phyloP scores from a whole-genome alignment of 2,329 filamentous ascomycete genomes.

The Ophiosphaerella korrae region DNA sequence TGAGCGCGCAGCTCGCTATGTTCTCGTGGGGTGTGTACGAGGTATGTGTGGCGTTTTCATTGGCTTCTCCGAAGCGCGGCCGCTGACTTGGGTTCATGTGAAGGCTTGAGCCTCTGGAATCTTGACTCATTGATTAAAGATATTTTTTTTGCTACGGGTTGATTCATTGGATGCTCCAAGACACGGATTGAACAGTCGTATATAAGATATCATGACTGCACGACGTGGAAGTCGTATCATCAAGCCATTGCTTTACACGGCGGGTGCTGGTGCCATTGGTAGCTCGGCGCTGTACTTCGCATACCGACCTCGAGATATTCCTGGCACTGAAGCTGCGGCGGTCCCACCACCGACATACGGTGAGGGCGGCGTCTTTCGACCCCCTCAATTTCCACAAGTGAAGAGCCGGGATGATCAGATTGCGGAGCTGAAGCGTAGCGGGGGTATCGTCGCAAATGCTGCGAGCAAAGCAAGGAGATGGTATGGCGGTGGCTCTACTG shows the following conservation, averaged over 20 bases:
- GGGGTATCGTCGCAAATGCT: slow-evolving; percentile 45
- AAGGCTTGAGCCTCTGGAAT: slow-evolving; percentile 24
- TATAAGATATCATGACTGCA: slow-evolving; percentile 36
- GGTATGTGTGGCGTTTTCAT: slow-evolving; percentile 6
- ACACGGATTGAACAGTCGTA: slow-evolving; percentile 1
- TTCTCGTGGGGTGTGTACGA: slow-evolving; percentile 15
- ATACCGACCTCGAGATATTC: slow-evolving; percentile 74
- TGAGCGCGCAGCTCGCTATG: slow-evolving; percentile 20
- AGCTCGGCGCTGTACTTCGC: slow-evolving; percentile 64
- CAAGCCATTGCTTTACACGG: slow-evolving; percentile 64
- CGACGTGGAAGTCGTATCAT: slow-evolving; percentile 54
- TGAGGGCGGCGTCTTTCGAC: slow-evolving; percentile 69
- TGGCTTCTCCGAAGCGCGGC: slow-evolving; percentile 21
- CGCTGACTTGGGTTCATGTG: slow-evolving; percentile 15
- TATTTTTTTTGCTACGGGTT: no score
- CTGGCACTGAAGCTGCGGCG: slow-evolving; percentile 69
- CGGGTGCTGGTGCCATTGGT: slow-evolving; percentile 59
- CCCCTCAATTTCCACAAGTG: slow-evolving; percentile 68
- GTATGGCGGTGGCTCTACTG: slow-evolving; percentile 40
- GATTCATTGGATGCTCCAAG: background rate
- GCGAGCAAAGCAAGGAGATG: slow-evolving; percentile 50
- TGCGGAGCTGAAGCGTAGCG: slow-evolving; percentile 61
- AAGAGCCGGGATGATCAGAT: slow-evolving; percentile 70
- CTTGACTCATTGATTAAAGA: background rate
- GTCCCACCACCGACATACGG: slow-evolving; percentile 74